Conservation (phyloP, 345 rosid species). For the Eucalyptus shirleyi region DNA sequence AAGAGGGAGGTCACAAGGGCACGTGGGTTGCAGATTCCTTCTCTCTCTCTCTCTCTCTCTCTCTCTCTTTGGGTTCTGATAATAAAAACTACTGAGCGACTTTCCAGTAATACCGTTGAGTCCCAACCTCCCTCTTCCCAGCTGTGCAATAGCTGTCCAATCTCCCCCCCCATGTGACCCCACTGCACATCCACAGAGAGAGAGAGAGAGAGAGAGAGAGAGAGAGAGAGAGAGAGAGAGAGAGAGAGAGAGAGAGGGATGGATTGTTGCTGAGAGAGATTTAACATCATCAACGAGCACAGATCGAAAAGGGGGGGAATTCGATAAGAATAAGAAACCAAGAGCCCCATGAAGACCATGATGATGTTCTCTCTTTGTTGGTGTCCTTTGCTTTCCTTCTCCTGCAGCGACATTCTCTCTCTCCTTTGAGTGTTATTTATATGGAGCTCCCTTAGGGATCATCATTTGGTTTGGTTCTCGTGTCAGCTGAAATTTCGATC, state of each 20-base stretch:
- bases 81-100: constrained; percentile 37
- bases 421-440: neutral
- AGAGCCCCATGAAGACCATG: neutral
- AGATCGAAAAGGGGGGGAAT: neutral
- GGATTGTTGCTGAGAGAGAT: neutral
- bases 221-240: neutral
- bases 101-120: constrained; percentile 80
- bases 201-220: neutral
- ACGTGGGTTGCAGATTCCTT: constrained; percentile 43
- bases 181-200: constrained; percentile 9
- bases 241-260: neutral
- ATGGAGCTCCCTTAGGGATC: neutral
- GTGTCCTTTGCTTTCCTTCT: neutral
- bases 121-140: constrained; percentile 32
- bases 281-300: neutral
- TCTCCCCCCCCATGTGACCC: constrained; percentile 46
- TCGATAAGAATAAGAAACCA: neutral
- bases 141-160: constrained; percentile 79
- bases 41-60: neutral
- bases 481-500: neutral
- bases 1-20: constrained; percentile 24
- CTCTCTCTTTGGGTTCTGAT: neutral
- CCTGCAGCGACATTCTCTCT: neutral
- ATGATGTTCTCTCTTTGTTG: neutral
- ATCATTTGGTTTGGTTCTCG: neutral